Base-by-base conservation (phyloP, 352 stramenopile genomes). In the Peronospora tabacina region DNA sequence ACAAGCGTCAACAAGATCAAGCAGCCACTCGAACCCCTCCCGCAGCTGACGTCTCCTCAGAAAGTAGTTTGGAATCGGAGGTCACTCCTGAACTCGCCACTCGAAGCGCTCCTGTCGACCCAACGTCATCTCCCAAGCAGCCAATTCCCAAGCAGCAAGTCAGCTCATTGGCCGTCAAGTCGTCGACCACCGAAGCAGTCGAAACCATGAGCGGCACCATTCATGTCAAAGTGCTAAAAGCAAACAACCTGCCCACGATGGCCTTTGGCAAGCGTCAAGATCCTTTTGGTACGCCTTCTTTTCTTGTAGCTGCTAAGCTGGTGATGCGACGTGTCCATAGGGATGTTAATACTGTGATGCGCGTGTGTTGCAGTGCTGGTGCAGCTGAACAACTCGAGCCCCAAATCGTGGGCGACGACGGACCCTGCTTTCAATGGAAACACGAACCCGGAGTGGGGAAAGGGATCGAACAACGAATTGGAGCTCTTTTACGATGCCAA, bases 241-340 rank as follows among this genome's bases (percentile, higher is more conserved):
- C 73, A 26, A 55, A 55, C 17, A 82, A 79, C 50, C 52, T 89
- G 48, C 75, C 79, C 19, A 82, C 68, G 15, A 79, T 91, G 69
- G 74, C 88, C 66, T 88, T 85, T 58, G 75, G 75, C 61, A 87
- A 85, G 50, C 81, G 77, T 56, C 77, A 89, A 50, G 75, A 89
- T 55, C 81, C 81, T 2, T 75, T 88, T 35, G 80, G 77, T 89
- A 45, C 40, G 63, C 8, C n/a, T n/a, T n/a, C n/a, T 26, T 3
- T 26, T 7, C 28, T 33, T 33, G 28, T 13, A 2, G 7, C 3
- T 33, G 28, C 8, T 33, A 13, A 6, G 28, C 7, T 13, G 28
- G 11, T 6, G 7, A 13, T 10, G n/a, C n/a, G n/a, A n/a, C n/a
- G n/a, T n/a, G n/a, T 13, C 28, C 5, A 6, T 33, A 13, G 4